Conservation (phyloP, 257 asterid genomes). For the Capsicum pubescens region DNA sequence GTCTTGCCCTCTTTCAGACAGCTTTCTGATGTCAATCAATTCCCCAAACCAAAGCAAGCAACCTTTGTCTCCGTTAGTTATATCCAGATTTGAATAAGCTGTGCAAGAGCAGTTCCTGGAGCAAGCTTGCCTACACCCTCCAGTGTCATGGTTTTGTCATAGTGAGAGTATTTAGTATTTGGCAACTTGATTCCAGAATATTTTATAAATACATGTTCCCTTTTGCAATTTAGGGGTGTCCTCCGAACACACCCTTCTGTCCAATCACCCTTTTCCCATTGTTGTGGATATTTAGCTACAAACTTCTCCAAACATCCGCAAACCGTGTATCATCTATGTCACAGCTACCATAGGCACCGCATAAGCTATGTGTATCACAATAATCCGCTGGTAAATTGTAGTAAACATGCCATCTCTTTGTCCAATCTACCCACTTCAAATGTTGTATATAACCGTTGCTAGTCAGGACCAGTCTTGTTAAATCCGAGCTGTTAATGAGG, state of each 20-base stretch:
- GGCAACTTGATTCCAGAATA: constrained; percentile 41
- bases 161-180: constrained; percentile 31
- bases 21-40: constrained; percentile 35
- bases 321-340: not conserved
- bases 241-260: constrained; percentile 39
- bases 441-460: not conserved
- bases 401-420: constrained; percentile 19
- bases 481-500: not conserved
- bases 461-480: not conserved
- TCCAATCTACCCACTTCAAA: constrained; percentile 5
- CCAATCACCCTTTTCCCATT: constrained; percentile 36
- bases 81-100: constrained; percentile 38
- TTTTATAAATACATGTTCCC: constrained; percentile 33
- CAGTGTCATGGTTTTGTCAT: constrained; percentile 32
- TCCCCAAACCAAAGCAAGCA: constrained; percentile 41
- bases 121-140: constrained; percentile 38
- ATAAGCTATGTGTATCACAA: constrained; percentile 15
- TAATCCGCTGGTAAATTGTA: not conserved
- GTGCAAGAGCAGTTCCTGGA: constrained; percentile 43
- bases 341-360: constrained; percentile 25
- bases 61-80: constrained; percentile 33
- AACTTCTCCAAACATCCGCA: constrained; percentile 38
- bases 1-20: constrained; percentile 35
- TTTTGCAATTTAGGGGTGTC: constrained; percentile 26
- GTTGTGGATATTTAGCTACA: constrained; percentile 31